Conservation (phyloP, 805 yeast species). For the Suhomyces canberraensis region DNA sequence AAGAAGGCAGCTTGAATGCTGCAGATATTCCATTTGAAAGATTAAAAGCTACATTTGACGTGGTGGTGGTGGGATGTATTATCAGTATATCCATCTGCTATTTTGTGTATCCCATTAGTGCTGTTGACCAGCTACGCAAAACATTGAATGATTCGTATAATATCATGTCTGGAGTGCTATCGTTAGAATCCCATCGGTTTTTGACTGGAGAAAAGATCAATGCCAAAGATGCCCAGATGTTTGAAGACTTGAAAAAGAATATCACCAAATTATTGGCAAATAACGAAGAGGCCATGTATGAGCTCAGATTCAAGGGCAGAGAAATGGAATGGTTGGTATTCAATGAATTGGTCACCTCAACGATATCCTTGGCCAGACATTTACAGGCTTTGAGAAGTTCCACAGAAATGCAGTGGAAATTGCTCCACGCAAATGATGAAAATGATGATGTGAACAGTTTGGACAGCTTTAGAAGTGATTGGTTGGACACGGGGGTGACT, state of each 20-base stretch:
- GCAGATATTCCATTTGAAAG: conserved; percentile 55
- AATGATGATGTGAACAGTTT: conserved; percentile 20
- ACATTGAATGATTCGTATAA: conserved; percentile 51
- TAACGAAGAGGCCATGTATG: conserved; percentile 61
- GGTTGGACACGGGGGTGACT: neutral
- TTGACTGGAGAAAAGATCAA: conserved; percentile 45
- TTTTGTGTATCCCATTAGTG: conserved; percentile 61
- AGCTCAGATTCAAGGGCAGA: conserved; percentile 51
- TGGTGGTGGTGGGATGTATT: conserved; percentile 59
- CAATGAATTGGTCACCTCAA: conserved; percentile 47
- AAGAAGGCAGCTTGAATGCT: conserved; percentile 66
- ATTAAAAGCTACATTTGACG: conserved; percentile 50
- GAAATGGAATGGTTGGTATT: conserved; percentile 51
- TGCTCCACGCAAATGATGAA: conserved; percentile 34
- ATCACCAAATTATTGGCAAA: conserved; percentile 36
- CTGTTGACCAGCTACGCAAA: conserved; percentile 43
- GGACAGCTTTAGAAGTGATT: conserved; percentile 18
- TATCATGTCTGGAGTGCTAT: conserved; percentile 48
- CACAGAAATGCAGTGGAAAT: conserved; percentile 61
- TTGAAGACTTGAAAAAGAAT: conserved; percentile 37
- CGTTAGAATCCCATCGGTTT: conserved; percentile 47
- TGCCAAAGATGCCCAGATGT: conserved; percentile 34
- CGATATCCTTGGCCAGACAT: conserved; percentile 51
- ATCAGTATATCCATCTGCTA: conserved; percentile 61
- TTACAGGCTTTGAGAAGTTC: conserved; percentile 68